Evolutionary conservation across 176 grass and related monocot species (phyloP).

Genomic region (Pontederia paniculata): DNA sequence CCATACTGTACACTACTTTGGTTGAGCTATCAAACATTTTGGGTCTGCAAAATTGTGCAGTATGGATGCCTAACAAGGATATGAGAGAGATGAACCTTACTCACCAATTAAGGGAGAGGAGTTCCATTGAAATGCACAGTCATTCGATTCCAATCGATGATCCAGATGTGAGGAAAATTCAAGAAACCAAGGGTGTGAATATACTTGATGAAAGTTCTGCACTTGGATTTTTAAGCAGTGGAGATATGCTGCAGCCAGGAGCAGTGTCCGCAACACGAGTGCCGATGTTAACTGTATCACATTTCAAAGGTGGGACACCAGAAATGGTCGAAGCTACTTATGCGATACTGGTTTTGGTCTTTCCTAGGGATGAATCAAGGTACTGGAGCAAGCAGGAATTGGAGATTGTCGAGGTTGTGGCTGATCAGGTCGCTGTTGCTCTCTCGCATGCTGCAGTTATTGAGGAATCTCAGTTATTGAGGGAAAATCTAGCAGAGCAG

Average conservation of each 20-base stretch:
- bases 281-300: conserved; percentile 17
- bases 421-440: conserved; percentile 64
- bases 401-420: conserved; percentile 38
- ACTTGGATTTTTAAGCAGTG: conserved; percentile 41
- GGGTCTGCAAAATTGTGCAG: conserved; percentile 61
- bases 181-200: conserved; percentile 40
- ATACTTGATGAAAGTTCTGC: conserved; percentile 39
- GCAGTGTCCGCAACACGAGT: conserved; percentile 7
- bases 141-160: conserved; percentile 36
- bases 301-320: conserved; percentile 18
- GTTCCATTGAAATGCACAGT: background rate
- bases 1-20: conserved; percentile 84
- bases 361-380: conserved; percentile 7
- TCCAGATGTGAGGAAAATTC: conserved; percentile 38
- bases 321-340: conserved; percentile 12
- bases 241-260: conserved; percentile 8
- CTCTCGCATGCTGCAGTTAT: conserved; percentile 67
- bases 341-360: conserved; percentile 37
- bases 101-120: conserved; percentile 42
- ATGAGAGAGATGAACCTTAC: conserved; percentile 47
- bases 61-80: conserved; percentile 68
- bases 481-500: conserved; percentile 52
- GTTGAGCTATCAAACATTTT: conserved; percentile 91
- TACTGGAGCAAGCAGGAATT: conserved; percentile 30
- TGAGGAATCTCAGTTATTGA: conserved; percentile 78